A percentile compares a stretch with the other conserved stretches of the same genome.
These are phyloP conservation scores for Trichoderma hamatum DNA, from an alignment of 2,329 filamentous ascomycete species.

Conservation along the genomic window DNA sequence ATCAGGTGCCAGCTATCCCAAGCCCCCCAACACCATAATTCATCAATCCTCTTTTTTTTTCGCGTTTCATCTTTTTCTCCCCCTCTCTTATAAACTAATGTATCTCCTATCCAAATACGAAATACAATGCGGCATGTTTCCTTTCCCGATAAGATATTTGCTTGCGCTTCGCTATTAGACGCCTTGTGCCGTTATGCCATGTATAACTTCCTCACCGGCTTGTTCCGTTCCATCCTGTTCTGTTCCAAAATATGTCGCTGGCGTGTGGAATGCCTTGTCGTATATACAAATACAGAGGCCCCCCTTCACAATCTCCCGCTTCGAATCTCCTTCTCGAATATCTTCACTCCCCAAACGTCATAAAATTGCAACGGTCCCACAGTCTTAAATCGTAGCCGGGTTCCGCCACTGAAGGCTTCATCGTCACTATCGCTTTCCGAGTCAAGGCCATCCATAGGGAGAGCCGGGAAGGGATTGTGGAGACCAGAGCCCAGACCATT, in stretches of 20 bases:
- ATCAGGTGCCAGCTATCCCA: background rate
- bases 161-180: conserved; percentile 11
- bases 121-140: background rate
- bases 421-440: conserved; percentile 44
- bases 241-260: background rate
- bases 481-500: background rate
- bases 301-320: conserved; percentile 37
- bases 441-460: conserved; percentile 36
- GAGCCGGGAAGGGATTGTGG: conserved; percentile 34
- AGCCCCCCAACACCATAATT: background rate
- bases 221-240: background rate
- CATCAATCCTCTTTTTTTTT: background rate
- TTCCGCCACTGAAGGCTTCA: conserved; percentile 37
- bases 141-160: background rate
- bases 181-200: conserved; percentile 19
- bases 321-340: conserved; percentile 62
- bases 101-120: conserved; percentile 13
- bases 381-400: conserved; percentile 42
- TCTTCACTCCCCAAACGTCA: conserved; percentile 52
- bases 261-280: background rate
- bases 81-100: background rate
- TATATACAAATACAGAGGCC: background rate
- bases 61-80: background rate
- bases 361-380: conserved; percentile 45
- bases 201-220: background rate